Evolutionary conservation across 2,329 filamentous ascomycete species (phyloP), one percentile per base, ranked within the genome.

Genomic region (Cladosporium oxysporum): DNA sequence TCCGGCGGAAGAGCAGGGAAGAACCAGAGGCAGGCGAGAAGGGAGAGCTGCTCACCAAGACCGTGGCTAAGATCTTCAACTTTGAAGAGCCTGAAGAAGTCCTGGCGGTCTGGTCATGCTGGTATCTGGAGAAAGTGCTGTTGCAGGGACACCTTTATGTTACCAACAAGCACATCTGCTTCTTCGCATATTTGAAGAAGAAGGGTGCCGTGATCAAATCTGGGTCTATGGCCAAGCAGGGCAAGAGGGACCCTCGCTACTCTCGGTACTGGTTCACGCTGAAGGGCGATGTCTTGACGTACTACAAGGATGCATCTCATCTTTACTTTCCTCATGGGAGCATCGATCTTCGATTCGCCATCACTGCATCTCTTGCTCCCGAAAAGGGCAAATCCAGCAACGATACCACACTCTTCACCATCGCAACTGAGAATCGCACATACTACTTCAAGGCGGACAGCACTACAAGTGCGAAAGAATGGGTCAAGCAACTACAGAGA

Each of bases 81-180:
- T 95, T 97, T 71, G 88, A 92, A 31, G 83, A 87, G 44, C 85
- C 90, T 0, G 95, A 99, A 76, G 90, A 93, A 67, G 91, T 98
- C 26, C 88, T 97, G 68, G 88, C 91, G 77, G 94, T 98, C 81
- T 97, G 96, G 76, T 91, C 93, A 10, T 98, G 94, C 79, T 97
- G 92, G 89, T 82, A 98, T 47, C 81, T 98, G 37, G 93, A 97
- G 76, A 97, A 91, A 74, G 92, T 97, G 53, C 82, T 98, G 33
- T 84, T 98, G 10, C 93, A 97, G 76, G 95, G 95, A 6, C 97
- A 95, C 76, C 90, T 99, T 85, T 98, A 98, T 79, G 91, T 99
- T 74, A 98, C 95, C 0, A 84, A 90, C 68, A 91, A 90, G 72
- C 95, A 99, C 76, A 91, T 98, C 68, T 97, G 93, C 79, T 99